Base-by-base conservation (phyloP, 2,329 filamentous ascomycete species). In the Aspergillaceae sp. region DNA sequence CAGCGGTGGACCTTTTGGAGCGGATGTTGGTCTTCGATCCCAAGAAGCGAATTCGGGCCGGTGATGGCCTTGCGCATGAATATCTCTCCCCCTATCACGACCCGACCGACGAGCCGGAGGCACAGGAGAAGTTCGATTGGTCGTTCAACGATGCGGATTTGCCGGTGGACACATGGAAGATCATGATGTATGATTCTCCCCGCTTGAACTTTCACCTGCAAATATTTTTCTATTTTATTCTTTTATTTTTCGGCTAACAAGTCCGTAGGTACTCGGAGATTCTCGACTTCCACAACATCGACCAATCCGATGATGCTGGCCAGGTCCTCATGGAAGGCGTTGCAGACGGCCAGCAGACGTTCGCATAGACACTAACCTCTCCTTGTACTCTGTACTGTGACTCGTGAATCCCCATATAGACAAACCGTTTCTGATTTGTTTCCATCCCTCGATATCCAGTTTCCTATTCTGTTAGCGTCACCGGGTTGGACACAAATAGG, bases 121-220 rank as follows among this genome's bases (percentile, higher is more conserved):
- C 92, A 26, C 87, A 95, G 51, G 90, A 96, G 75, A 96, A 95
- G 73, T 98, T 98, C 61, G 92, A 98, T 67, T 98, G 92, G 92
- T 96, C 90, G 45, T 98, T 98, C 73, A 97, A 97, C 68, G 92
- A 98, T 60, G 92, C 91, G 41, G 92, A 98, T 64, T 75, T 98
- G 47, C 91, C 92, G 1, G 90, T 97, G 43, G 92, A 98, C 65
- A 95, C 90, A n/a, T 98, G 92, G 92, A 98, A 98, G 75, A 96
- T 98, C 66, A 98, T 97, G 92, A 98, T 98, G 92, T 95, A 77
- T 64, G 85, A 19, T 38, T 40, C 32, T 30, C 28, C 7, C 26
- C 27, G 7, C 8, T 8, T 38, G 26, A 19, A 19, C 19, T 19
- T 19, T 19, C 19, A 19, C 19, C 19, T 19, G 19, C 1, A 19